A percentile compares a stretch with the other conserved stretches of the same genome.
Conservation (phyloP, 352 stramenopile genomes). For the Hyaloperonospora arabidopsidis region DNA sequence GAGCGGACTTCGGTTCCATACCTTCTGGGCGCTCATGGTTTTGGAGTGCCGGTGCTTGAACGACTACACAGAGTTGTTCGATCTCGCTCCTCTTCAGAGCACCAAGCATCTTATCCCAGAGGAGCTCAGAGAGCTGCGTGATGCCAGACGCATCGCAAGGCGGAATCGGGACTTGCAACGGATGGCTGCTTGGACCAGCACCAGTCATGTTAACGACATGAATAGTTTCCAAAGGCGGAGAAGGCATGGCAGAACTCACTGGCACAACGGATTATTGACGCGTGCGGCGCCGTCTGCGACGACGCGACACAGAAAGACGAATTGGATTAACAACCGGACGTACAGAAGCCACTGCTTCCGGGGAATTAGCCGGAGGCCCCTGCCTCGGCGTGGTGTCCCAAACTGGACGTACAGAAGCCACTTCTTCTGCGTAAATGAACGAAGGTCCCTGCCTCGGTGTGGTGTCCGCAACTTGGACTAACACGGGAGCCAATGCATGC, state of each 20-base stretch:
- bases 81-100: not conserved
- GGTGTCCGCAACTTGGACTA: too few species aligned
- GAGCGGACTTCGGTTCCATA: constrained; percentile 1
- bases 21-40: not conserved
- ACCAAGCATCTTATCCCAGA: not conserved
- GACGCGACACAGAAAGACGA: not conserved
- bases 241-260: not conserved
- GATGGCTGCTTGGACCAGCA: not conserved
- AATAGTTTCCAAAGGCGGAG: not conserved
- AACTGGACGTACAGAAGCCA: not conserved
- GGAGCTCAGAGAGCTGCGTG: not conserved
- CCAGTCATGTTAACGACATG: not conserved
- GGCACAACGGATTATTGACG: not conserved
- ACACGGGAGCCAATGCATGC: too few species aligned
- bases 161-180: not conserved
- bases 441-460: too few species aligned
- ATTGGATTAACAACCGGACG: not conserved
- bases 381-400: not conserved
- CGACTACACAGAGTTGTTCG: not conserved
- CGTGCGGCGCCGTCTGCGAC: not conserved
- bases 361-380: not conserved
- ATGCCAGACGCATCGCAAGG: not conserved
- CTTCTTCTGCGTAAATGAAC: too few species aligned
- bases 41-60: not conserved
- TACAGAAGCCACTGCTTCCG: not conserved